These are phyloP conservation scores for Geoglossum glabrum DNA, from an alignment of 495 filamentous ascomycete genomes.

Conservation along the genomic window DNA sequence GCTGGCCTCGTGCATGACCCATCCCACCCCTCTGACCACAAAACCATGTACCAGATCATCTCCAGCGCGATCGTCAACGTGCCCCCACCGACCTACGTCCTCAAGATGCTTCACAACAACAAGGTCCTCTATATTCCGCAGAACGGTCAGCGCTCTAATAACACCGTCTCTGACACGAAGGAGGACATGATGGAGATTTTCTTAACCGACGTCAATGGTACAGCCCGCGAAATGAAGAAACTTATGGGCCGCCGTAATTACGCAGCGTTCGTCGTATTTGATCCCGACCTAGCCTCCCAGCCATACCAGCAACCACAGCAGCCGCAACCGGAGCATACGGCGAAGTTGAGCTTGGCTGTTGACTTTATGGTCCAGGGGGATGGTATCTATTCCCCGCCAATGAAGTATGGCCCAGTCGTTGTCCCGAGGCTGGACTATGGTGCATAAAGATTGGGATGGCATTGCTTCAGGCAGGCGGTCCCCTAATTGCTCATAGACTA, in stretches of 20 bases:
- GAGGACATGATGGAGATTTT: slow-evolving; percentile 99
- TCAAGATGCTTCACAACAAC: slow-evolving; percentile 82
- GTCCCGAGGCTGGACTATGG: slow-evolving; percentile 85
- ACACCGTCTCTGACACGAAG: slow-evolving; percentile 64
- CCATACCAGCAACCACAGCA: slow-evolving; percentile 26
- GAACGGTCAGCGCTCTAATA: slow-evolving; percentile 66
- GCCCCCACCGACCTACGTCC: slow-evolving; percentile 61
- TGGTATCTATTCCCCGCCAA: slow-evolving; percentile 51
- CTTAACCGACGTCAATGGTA: slow-evolving; percentile 67
- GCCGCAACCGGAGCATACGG: background rate
- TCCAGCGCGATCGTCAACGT: slow-evolving; percentile 78
- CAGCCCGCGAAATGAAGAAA: slow-evolving; percentile 59
- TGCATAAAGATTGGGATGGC: slow-evolving; percentile 13
- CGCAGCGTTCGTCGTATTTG: slow-evolving; percentile 81
- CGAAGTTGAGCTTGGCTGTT: slow-evolving; percentile 65
- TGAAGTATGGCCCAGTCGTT: slow-evolving; percentile 94
- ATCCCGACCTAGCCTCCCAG: slow-evolving; percentile 53
- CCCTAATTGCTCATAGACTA: background rate
- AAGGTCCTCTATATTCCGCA: slow-evolving; percentile 75
- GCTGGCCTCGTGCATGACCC: slow-evolving; percentile 93
- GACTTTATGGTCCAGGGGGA: slow-evolving; percentile 97
- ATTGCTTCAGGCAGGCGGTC: background rate
- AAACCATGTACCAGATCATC: slow-evolving; percentile 98
- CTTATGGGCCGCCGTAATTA: slow-evolving; percentile 90
- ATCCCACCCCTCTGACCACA: slow-evolving; percentile 73